Conservation (phyloP, 768 basidiomycete genomes). For the Xerocomellus amylosporus region DNA sequence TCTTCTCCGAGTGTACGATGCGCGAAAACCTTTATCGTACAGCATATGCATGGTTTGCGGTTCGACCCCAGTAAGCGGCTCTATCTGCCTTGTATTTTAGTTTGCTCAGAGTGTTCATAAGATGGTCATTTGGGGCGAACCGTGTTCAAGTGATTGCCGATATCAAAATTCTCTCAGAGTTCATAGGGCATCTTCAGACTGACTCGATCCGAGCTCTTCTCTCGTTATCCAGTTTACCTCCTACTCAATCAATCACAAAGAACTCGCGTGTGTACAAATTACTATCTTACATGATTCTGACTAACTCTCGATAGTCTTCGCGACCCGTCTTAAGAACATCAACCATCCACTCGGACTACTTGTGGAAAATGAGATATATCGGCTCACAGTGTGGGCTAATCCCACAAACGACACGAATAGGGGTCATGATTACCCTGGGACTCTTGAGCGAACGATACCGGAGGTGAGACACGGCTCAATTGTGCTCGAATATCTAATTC, state of each 20-base stretch:
- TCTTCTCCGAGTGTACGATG: constrained; percentile 70
- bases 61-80: constrained; percentile 77
- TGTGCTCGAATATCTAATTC: neutral
- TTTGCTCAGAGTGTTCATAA: constrained; percentile 30
- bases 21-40: constrained; percentile 74
- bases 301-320: constrained; percentile 46
- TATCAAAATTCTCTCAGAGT: constrained; percentile 82
- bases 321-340: constrained; percentile 57
- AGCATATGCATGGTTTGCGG: constrained; percentile 92
- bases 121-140: constrained; percentile 96
- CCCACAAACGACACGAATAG: constrained; percentile 73
- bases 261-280: constrained; percentile 38
- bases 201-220: constrained; percentile 64
- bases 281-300: neutral
- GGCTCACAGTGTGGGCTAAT: constrained; percentile 88
- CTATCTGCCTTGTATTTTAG: neutral
- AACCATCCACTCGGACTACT: constrained; percentile 78
- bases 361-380: constrained; percentile 86
- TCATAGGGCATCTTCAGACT: constrained; percentile 69
- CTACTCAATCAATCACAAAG: constrained; percentile 44
- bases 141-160: constrained; percentile 88
- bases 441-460: constrained; percentile 54
- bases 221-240: constrained; percentile 61
- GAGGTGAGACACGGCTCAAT: constrained; percentile 47
- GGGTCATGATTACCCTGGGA: constrained; percentile 57